phyloP scores from a whole-genome alignment of 805 yeast species.

The Monosporozyma servazzii region DNA sequence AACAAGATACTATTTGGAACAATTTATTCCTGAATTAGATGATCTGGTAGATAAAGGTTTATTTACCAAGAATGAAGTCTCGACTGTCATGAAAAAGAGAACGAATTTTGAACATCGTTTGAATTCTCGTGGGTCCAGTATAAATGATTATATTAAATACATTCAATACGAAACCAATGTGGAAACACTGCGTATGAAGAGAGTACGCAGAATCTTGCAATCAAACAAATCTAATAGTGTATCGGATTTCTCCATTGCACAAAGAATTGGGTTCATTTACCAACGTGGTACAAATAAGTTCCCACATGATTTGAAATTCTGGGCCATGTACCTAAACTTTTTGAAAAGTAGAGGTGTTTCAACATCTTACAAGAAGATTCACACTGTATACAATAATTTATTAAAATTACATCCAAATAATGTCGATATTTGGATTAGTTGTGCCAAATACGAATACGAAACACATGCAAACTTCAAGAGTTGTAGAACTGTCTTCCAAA shows the following conservation, averaged over 20 bases:
- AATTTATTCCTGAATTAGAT: constrained; percentile 83
- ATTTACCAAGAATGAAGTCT: constrained; percentile 74
- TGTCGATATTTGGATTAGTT: constrained; percentile 85
- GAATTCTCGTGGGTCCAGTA: constrained; percentile 70
- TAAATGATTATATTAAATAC: constrained; percentile 70
- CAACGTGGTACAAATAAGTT: constrained; percentile 75
- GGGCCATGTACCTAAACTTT: constrained; percentile 68
- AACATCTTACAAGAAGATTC: constrained; percentile 63
- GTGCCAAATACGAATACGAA: constrained; percentile 90
- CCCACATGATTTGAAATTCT: constrained; percentile 66
- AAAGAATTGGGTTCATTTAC: constrained; percentile 72
- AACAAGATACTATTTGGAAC: constrained; percentile 48
- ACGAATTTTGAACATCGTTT: constrained; percentile 93
- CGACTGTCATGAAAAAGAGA: constrained; percentile 79
- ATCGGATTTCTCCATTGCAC: constrained; percentile 79
- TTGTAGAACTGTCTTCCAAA: constrained; percentile 77
- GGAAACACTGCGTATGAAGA: constrained; percentile 65
- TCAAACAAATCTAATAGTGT: constrained; percentile 53
- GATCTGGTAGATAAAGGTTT: constrained; percentile 75
- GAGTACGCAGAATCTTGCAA: constrained; percentile 52
- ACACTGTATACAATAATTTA: constrained; percentile 66
- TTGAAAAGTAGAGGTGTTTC: constrained; percentile 43
- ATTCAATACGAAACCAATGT: constrained; percentile 71
- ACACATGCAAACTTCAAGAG: constrained; percentile 80
- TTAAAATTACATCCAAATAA: constrained; percentile 86